Evolutionary conservation across 768 basidiomycete species (phyloP), one percentile per base, ranked within the genome.

Genomic region (Xanthoconium purpureum): DNA sequence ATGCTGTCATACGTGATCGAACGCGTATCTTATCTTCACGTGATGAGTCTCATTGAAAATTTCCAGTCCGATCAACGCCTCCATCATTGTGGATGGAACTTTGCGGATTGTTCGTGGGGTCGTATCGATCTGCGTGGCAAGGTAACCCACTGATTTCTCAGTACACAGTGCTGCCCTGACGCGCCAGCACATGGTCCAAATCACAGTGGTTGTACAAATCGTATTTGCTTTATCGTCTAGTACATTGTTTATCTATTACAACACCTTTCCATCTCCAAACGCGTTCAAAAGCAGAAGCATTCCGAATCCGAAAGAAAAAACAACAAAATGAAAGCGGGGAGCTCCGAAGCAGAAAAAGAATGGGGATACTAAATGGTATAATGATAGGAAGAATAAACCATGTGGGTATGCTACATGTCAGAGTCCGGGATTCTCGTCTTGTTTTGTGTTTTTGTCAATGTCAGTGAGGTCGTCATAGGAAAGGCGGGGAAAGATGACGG

Each of bases 231-330:
- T 54, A 29, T 50, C 43, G 52, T 62, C 18, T 4, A 63, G 56
- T 66, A 61, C 62, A 66, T 47, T 40, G 50, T 50, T 33, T 45
- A 63, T 57, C 58, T 67, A 61, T 29, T 58, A 65, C 63, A 65
- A 45, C 24, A 53, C 18, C 47, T 8, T 38, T 49, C 28, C 35
- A 10, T 48, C 33, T 48, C 39, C 55, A 42, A 38, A 46, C 32
- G 10, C 45, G 13, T 38, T 33, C 39, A 33, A 48, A 45, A 43
- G 28, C 12, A 35, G 43, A 18, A 38, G 4, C 24, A 24, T 24
- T 24, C 24, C 24, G 24, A 24, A 24, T 24, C 24, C 24, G 24
- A 24, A 24, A 24, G 24, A 24, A 24, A 24, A 24, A 35, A 35
- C 33, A 35, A 8, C 33, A 35, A 35, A 8, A 35, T 28, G 46